Base-by-base conservation (phyloP, 768 basidiomycete genomes). In the Trametes coccinea region DNA sequence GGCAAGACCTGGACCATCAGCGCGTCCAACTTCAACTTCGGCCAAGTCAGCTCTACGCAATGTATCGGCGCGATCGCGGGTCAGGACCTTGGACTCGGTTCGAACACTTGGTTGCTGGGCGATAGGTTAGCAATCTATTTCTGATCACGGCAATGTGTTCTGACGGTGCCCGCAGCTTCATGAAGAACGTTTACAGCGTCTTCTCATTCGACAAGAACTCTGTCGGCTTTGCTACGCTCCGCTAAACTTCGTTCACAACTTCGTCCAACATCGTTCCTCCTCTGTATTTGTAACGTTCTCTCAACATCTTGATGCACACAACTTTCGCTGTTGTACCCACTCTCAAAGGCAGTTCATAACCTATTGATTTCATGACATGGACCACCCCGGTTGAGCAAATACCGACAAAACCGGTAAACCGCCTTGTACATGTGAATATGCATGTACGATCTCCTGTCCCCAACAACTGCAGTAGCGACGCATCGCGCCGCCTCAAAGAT, bases 141-240 rank as follows among this genome's bases (percentile, higher is more conserved):
- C 13, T 41, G 17, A 7, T 31, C 2, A 16, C 22, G 34, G 6
- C 34, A 16, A 14, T 27, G 10, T 40, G 51, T 43, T 57, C 59
- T 61, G 37, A 59, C 41, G 22, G 13, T 10, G 13, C 3, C 2
- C 22, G 6, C 22, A 65, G 67, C 58, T 68, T 66, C 62, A 66
- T 71, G 67, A 68, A 71, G 64, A 70, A 70, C 59, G 66, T 68
- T 22, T 70, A 70, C 63, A 68, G 61, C 41, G 67, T 58, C 14
- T 71, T 71, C 69, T 65, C 63, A 13, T 68, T 70, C 50, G 69
- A 59, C 27, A 31, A 65, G 52, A 67, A 67, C 49, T 17, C 67
- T 3, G 69, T 71, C 11, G 70, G 70, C 29, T 71, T 71, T 45
- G 69, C 69, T 16, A 60, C 49, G 22, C 65, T 68, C 33, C 55